These are phyloP conservation scores for Teunomyces aglyptinius DNA, from an alignment of 805 yeast species.

Conservation along the genomic window DNA sequence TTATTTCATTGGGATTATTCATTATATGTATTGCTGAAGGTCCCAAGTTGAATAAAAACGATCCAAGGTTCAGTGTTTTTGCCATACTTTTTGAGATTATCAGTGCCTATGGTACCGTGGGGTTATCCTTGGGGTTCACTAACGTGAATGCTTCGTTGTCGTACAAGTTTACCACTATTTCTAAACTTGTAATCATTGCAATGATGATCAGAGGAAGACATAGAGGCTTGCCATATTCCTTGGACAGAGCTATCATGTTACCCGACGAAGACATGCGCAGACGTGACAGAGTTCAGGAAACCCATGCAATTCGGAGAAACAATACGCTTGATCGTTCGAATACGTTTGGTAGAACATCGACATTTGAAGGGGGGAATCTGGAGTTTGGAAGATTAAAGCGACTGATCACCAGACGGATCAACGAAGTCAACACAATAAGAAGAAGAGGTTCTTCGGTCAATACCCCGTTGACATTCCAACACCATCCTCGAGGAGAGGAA, in stretches of 20 bases:
- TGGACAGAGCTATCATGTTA: constrained; percentile 91
- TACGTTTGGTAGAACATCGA: constrained; percentile 9
- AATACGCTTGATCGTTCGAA: constrained; percentile 24
- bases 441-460: constrained; percentile 4
- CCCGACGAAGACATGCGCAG: constrained; percentile 65
- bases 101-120: constrained; percentile 96
- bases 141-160: constrained; percentile 64
- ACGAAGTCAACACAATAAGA: not conserved
- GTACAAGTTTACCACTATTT: constrained; percentile 65
- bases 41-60: constrained; percentile 45
- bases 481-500: not conserved
- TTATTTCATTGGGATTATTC: constrained; percentile 79
- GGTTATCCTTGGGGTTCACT: constrained; percentile 84
- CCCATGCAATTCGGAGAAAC: constrained; percentile 40
- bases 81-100: constrained; percentile 80
- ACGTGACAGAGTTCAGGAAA: constrained; percentile 60
- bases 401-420: constrained; percentile 3
- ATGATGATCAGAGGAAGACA: constrained; percentile 95
- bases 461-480: not conserved
- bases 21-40: constrained; percentile 87
- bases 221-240: constrained; percentile 90
- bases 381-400: constrained; percentile 6
- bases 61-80: constrained; percentile 61
- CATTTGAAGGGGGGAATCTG: constrained; percentile 6
- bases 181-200: constrained; percentile 82